Conservation (phyloP, 441 rosid genomes). For the Viola pubescens region DNA sequence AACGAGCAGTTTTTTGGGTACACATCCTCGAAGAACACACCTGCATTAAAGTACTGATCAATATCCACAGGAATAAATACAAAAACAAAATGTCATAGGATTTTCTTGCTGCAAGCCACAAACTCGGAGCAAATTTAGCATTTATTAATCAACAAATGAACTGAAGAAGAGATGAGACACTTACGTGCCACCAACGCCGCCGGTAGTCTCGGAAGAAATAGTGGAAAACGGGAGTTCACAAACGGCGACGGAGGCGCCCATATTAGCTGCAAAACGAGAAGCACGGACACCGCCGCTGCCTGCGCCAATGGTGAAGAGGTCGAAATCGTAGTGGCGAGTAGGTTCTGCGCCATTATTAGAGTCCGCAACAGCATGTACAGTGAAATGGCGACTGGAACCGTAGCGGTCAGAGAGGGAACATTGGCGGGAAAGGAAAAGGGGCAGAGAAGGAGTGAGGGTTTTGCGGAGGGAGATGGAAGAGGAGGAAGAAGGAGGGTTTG, state of each 20-base stretch:
- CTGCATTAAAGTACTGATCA: conserved; percentile 23
- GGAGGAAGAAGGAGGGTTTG: conserved; percentile 28
- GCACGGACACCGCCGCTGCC: conserved; percentile 97
- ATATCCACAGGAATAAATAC: neutral
- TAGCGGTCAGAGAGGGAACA: conserved; percentile 17
- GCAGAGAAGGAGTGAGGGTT: conserved; percentile 26
- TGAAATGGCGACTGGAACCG: conserved; percentile 28
- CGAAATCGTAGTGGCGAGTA: conserved; percentile 59
- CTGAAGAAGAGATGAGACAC: conserved; percentile 11
- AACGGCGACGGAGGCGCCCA: conserved; percentile 79
- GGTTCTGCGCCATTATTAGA: conserved; percentile 50
- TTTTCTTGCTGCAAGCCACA: neutral
- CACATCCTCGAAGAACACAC: conserved; percentile 89
- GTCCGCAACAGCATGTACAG: conserved; percentile 39
- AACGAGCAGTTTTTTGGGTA: conserved; percentile 83
- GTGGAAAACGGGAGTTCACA: conserved; percentile 91
- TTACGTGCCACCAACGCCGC: conserved; percentile 96
- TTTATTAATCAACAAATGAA: neutral
- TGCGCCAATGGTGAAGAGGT: conserved; percentile 90
- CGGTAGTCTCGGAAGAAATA: conserved; percentile 75
- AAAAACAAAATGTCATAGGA: no score
- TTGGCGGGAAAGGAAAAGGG: conserved; percentile 19
- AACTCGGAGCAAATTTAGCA: neutral
- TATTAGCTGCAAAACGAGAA: conserved; percentile 75
- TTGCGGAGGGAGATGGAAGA: conserved; percentile 29